A percentile compares a stretch with the other conserved stretches of the same genome.
Evolutionary conservation across 441 rosid species (phyloP).

Genomic region (Geranium incanum): DNA sequence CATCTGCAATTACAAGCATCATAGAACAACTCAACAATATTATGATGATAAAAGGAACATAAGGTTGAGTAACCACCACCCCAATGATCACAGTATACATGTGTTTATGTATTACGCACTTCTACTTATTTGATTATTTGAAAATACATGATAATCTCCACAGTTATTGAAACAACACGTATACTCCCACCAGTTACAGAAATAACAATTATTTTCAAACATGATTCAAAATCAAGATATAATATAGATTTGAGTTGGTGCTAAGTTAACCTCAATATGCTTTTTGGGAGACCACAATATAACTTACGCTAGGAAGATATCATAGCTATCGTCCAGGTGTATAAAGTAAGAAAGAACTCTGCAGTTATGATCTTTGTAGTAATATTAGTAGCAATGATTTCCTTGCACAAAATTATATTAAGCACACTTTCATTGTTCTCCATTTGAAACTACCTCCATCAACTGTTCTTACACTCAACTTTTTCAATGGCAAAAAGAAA

Average conservation of each 20-base stretch:
- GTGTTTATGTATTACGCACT: not conserved
- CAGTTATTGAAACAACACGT: too few species aligned
- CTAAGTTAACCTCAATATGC: not conserved
- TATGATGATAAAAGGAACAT: not conserved
- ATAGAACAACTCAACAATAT: not conserved
- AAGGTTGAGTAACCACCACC: not conserved
- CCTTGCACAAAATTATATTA: not conserved
- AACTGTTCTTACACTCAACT: not conserved
- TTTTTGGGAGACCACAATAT: not conserved
- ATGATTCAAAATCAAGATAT: not conserved
- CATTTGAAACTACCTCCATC: not conserved
- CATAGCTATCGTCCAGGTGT: too few species aligned
- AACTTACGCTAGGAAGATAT: not conserved
- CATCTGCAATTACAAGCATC: conserved; percentile 41
- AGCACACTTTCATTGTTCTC: not conserved
- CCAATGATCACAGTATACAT: not conserved
- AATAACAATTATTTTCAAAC: too few species aligned
- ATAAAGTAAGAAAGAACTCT: too few species aligned
- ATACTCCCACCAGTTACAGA: too few species aligned
- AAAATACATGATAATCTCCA: too few species aligned
- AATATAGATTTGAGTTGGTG: not conserved
- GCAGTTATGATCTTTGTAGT: not conserved
- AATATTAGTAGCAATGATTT: not conserved
- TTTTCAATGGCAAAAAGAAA: not conserved
- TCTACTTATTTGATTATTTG: too few species aligned